These are phyloP conservation scores for Ceratocystis ficicola DNA, from an alignment of 2,329 filamentous ascomycete species.

Conservation along the genomic window DNA sequence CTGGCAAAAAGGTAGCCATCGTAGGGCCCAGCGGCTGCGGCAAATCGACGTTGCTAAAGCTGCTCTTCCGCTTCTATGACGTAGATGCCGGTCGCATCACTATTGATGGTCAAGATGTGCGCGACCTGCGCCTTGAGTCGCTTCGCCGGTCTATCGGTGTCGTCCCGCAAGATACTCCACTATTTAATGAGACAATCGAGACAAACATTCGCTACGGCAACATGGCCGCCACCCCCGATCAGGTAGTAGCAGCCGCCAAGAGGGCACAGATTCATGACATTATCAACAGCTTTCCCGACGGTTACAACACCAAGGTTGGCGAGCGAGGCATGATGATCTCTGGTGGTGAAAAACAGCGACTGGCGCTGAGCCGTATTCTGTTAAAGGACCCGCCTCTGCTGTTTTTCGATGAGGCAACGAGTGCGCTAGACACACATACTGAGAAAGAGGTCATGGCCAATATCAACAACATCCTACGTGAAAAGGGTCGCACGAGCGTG, in stretches of 20 bases:
- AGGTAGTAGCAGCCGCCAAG: conserved; percentile 64
- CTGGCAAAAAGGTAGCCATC: conserved; percentile 89
- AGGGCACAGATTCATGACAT: conserved; percentile 77
- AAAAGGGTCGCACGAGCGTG: conserved; percentile 80
- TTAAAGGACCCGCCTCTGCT: conserved; percentile 81
- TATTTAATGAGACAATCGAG: conserved; percentile 93
- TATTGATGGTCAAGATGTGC: conserved; percentile 87
- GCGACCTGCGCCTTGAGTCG: conserved; percentile 68
- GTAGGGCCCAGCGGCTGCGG: conserved; percentile 93
- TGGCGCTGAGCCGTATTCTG: conserved; percentile 71
- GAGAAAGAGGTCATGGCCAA: conserved; percentile 83
- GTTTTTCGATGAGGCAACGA: conserved; percentile 94
- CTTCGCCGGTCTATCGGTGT: conserved; percentile 80
- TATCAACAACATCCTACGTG: conserved; percentile 82
- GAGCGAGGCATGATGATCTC: conserved; percentile 96
- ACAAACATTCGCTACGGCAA: conserved; percentile 93
- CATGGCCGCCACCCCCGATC: conserved; percentile 59
- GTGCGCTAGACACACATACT: conserved; percentile 82
- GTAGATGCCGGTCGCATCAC: conserved; percentile 72
- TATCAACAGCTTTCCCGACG: conserved; percentile 67
- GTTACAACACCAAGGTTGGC: conserved; percentile 81
- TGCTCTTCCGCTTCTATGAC: conserved; percentile 93
- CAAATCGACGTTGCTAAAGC: conserved; percentile 81
- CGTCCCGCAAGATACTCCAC: conserved; percentile 88
- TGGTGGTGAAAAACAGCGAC: conserved; percentile 82